phyloP scores from a whole-genome alignment of 2,329 filamentous ascomycete genomes.

The Hymenoscyphus fructigenus region DNA sequence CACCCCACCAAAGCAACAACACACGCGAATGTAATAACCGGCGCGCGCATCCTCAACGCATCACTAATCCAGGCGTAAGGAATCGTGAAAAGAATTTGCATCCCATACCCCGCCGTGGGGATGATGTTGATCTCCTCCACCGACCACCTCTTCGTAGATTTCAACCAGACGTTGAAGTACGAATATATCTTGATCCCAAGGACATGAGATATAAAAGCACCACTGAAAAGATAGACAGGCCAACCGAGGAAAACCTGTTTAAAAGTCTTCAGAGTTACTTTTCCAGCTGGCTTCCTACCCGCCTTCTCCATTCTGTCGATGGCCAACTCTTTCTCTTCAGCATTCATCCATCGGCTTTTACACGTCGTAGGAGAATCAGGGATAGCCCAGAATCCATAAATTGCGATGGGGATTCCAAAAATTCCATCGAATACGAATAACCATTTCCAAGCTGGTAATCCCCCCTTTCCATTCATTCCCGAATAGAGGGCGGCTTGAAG shows the following conservation, averaged over 20 bases:
- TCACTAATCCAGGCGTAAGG: not conserved
- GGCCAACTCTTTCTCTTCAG: not conserved
- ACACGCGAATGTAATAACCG: conserved; percentile 3
- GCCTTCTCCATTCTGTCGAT: not conserved
- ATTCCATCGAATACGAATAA: conserved; percentile 37
- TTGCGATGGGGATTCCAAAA: not conserved
- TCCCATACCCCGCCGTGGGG: not conserved
- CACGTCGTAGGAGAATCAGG: not conserved
- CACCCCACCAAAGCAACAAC: not conserved
- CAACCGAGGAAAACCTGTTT: not conserved
- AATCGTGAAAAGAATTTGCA: not conserved
- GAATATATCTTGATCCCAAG: not conserved
- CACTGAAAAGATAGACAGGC: not conserved
- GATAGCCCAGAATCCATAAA: conserved; percentile 2
- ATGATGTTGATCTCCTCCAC: conserved; percentile 7
- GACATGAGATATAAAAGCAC: not conserved
- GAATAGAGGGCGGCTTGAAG: conserved; percentile 47
- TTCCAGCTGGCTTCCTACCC: not conserved
- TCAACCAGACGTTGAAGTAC: conserved; percentile 3
- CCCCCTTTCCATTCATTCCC: conserved; percentile 42
- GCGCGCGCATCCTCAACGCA: not conserved
- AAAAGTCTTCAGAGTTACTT: not conserved
- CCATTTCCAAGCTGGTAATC: conserved; percentile 49
- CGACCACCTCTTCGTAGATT: conserved; percentile 2
- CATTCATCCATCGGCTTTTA: not conserved